Evolutionary conservation across 1,284 basidiomycete species (phyloP), one percentile per base, ranked within the genome.

Genomic region (Rhodotorula sp.): DNA sequence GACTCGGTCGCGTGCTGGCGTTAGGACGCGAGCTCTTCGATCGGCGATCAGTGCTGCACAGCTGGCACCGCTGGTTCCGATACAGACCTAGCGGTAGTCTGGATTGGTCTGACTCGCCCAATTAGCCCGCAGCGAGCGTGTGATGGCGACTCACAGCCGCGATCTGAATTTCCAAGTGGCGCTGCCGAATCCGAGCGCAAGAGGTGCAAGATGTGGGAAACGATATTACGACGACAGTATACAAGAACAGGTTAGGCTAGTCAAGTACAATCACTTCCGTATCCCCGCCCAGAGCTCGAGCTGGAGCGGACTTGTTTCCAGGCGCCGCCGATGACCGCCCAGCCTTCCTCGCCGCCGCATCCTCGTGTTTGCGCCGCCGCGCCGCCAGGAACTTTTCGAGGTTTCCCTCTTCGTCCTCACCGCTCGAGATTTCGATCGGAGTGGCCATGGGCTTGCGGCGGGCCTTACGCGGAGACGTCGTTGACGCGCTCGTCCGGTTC

Each of bases 1-100:
- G 15, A 18, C 46, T n/a, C 34, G 34, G 56, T 67, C 65, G 58
- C 34, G 58, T 67, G 59, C 23, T 21, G 26, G 15, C 6, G 54
- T 29, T 26, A 15, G 8, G 26, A 6, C 54, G n/a, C 39, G 39
- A 43, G 39, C 39, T 43, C 39, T 12, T 7, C 39, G 39, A 43
- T 43, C 39, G 39, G 39, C 39, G 39, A 14, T 43, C 39, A 12
- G 39, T 43, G 12, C 39, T 43, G 39, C 39, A 43, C 39, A 43
- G 39, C 39, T 43, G 39, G 10, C 39, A 14, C 10, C 12, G 39
- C 2, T 14, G 39, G 10, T 43, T 14, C 10, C 8, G 39, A 43
- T 10, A 43, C 1, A 14, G 39, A 1, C 39, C 39, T 43, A 43
- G 39, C 39, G 12, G 12, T 10, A 43, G 39, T 43, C 39, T 43